These are phyloP conservation scores for Stephania japonica DNA, from an alignment of 164 flowering plant genomes.

Conservation along the genomic window DNA sequence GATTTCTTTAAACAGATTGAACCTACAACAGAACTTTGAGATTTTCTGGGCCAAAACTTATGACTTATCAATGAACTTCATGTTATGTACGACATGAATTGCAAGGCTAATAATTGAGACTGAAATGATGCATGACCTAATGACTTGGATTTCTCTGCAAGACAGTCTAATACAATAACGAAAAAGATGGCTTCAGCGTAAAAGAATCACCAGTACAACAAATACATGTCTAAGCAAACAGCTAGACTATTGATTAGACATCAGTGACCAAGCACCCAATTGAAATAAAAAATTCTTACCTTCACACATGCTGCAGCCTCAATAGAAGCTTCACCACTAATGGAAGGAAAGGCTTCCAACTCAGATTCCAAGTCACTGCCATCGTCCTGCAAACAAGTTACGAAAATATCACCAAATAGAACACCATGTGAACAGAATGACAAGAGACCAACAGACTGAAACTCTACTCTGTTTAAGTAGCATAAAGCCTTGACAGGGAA, in stretches of 20 bases:
- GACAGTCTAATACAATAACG: background rate
- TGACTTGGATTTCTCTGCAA: background rate
- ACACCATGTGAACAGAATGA: background rate
- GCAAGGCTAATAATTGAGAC: background rate
- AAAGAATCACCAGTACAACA: background rate
- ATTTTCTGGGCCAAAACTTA: background rate
- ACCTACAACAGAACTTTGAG: background rate
- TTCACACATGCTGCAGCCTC: slow-evolving; percentile 85
- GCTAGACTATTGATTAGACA: background rate
- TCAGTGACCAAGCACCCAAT: background rate
- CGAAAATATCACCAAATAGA: slow-evolving; percentile 1
- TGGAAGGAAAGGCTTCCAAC: slow-evolving; percentile 64
- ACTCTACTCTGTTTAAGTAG: too few species aligned
- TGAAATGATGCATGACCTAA: background rate
- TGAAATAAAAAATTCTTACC: slow-evolving; percentile 29
- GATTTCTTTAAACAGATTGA: background rate
- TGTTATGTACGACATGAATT: background rate
- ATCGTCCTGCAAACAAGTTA: slow-evolving; percentile 59
- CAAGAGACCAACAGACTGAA: background rate
- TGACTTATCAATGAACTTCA: background rate
- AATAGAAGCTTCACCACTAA: slow-evolving; percentile 43
- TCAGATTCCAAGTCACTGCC: slow-evolving; percentile 90
- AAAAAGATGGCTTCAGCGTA: background rate
- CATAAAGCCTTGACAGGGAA: too few species aligned
- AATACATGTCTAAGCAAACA: slow-evolving; percentile 1